A percentile compares a stretch with the other conserved stretches of the same genome.
Conservation (phyloP, 345 rosid species). For the Populus tremula region DNA sequence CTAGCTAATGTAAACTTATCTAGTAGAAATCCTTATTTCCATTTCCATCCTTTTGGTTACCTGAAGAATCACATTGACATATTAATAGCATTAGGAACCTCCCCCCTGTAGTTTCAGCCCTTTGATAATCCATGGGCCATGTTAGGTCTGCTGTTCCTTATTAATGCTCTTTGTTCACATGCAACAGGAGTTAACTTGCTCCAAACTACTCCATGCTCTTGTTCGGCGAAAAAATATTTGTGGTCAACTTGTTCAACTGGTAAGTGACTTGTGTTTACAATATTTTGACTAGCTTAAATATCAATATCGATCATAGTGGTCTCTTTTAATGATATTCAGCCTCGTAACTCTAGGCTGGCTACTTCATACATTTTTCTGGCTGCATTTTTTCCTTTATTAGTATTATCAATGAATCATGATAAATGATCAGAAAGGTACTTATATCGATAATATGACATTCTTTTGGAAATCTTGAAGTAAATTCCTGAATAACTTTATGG, state of each 20-base stretch:
- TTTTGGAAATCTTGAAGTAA: not conserved
- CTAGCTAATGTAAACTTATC: not conserved
- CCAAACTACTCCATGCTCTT: conserved; percentile 76
- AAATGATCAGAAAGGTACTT: not conserved
- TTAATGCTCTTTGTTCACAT: conserved; percentile 1
- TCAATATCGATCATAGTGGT: not conserved
- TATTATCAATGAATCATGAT: not conserved
- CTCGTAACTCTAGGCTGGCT: not conserved
- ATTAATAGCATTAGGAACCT: not conserved
- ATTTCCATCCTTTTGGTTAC: not conserved
- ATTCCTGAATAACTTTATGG: not conserved
- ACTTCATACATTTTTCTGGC: not conserved
- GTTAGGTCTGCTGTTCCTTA: not conserved
- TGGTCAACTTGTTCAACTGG: conserved; percentile 77
- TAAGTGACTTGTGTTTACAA: conserved; percentile 36
- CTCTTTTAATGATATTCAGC: not conserved
- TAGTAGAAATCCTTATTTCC: not conserved
- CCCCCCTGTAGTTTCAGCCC: not conserved
- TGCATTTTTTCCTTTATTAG: not conserved
- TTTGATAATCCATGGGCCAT: not conserved
- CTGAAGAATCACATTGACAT: not conserved
- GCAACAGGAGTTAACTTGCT: conserved; percentile 72
- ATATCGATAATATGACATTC: not conserved
- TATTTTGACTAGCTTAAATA: not conserved
- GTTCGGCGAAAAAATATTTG: conserved; percentile 76